A percentile compares a stretch with the other conserved stretches of the same genome.
Evolutionary conservation across 305 asterid genomes (phyloP).

Genomic region (Fraxinus latifolia): DNA sequence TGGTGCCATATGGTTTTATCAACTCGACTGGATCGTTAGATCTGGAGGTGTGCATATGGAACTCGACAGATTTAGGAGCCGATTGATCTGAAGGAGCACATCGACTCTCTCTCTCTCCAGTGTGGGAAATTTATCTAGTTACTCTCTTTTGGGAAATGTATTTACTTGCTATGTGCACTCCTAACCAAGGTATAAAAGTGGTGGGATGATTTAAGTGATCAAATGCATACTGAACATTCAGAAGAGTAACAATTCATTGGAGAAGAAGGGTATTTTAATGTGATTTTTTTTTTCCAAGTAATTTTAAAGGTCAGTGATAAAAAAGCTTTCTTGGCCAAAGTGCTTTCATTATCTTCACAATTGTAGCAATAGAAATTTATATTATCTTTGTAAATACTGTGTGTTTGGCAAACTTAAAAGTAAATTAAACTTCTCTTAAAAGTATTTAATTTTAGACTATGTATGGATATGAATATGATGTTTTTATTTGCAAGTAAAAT

Average conservation of each 20-base stretch:
- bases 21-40: conserved; percentile 56
- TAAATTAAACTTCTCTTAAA: background rate
- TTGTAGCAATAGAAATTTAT: background rate
- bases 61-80: conserved; percentile 56
- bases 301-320: background rate
- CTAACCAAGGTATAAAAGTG: background rate
- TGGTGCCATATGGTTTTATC: conserved; percentile 68
- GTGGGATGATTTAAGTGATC: conserved; percentile 1
- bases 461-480: background rate
- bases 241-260: background rate
- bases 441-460: background rate
- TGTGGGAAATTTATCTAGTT: conserved; percentile 18
- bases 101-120: conserved; percentile 5
- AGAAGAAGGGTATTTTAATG: background rate
- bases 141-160: conserved; percentile 14
- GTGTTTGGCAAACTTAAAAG: background rate
- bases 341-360: background rate
- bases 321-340: background rate
- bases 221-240: background rate
- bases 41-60: conserved; percentile 84
- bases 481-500: background rate
- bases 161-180: conserved; percentile 19
- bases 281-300: background rate
- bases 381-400: background rate
- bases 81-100: conserved; percentile 23